These are phyloP conservation scores for Zygoascus sp. DNA, from an alignment of 1,139 yeast species.

Conservation along the genomic window DNA sequence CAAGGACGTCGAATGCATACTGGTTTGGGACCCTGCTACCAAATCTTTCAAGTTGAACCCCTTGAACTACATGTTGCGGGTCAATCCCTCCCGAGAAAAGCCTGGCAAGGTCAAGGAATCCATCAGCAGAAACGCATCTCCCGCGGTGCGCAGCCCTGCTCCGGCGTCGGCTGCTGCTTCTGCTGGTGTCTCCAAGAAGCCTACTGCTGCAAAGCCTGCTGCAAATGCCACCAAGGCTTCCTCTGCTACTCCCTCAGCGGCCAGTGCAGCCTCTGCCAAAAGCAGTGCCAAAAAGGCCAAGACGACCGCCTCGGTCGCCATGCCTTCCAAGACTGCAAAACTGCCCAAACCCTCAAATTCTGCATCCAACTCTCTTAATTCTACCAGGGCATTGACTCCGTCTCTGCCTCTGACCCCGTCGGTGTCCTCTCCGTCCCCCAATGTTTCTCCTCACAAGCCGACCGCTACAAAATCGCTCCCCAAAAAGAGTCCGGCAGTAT, in stretches of 20 bases:
- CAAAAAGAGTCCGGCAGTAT: background rate
- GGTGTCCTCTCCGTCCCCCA: slow-evolving; percentile 2
- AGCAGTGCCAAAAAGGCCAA: slow-evolving; percentile 4
- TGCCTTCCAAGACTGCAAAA: background rate
- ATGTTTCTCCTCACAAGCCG: slow-evolving; percentile 1
- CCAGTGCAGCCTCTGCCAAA: slow-evolving; percentile 3
- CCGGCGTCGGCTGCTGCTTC: slow-evolving; percentile 6
- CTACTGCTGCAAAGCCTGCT: slow-evolving; percentile 10
- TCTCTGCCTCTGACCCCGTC: background rate
- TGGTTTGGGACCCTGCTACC: slow-evolving; percentile 28
- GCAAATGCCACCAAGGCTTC: slow-evolving; percentile 9
- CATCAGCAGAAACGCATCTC: background rate
- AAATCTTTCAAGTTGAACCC: slow-evolving; percentile 29
- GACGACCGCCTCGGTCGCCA: background rate
- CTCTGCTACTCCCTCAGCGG: slow-evolving; percentile 1
- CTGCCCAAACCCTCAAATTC: background rate
- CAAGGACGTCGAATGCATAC: slow-evolving; percentile 34
- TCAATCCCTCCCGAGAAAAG: slow-evolving; percentile 28
- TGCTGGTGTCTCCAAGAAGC: background rate
- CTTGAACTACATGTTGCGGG: slow-evolving; percentile 28
- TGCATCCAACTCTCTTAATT: background rate
- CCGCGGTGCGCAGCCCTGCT: slow-evolving; percentile 7
- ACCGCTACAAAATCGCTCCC: slow-evolving; percentile 1
- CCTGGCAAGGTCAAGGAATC: slow-evolving; percentile 13
- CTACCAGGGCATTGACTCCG: background rate